Base-by-base conservation (phyloP, 2,329 filamentous ascomycete species). In the Balansia obtecta region DNA sequence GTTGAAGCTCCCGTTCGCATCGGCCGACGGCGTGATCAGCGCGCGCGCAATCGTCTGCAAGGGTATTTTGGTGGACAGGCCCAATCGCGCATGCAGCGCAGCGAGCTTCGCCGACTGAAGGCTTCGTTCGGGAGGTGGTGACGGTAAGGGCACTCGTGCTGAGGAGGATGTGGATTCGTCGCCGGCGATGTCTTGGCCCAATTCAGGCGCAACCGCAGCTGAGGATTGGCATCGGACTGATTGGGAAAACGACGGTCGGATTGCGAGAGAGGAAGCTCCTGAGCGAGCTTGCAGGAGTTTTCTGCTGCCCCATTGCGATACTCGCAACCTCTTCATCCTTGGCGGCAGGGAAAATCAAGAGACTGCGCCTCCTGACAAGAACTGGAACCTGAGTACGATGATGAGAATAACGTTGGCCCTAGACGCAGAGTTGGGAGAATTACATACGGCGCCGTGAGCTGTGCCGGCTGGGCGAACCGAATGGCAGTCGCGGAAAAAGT, bases 21-120 rank as follows among this genome's bases (percentile, higher is more conserved):
- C 91, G 53, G 91, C 91, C 18, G 90, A 90, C 33, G 83, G 73
- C 66, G 95, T 86, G 61, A 97, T 79, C 54, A 98, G 81, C 49
- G 88, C 82, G 54, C 91, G 82, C 54, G 88, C 90, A 57, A 98
- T 80, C 5, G 87, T 91, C 71, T 93, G 78, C 53, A 95, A 70
- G 37, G 93, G 91, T 55, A 97, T 77, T 68, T 85, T 86, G 55
- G 79, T 76, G 22, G 90, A 84, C 51, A 98, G 81, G 40, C 82
- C 81, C 54, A 98, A 79, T 67, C 93, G 86, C 60, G 90, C 88
- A 68, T 96, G 90, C 44, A 98, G 80, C 56, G 93, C 90, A 56
- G 89, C 83, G 59, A 98, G 85, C 73, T 96, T 97, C 55, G 89
- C 83, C 45, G 91, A 97, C 57, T 74, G 68, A 53, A 75, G 70